These are phyloP conservation scores for Neostapfia colusana DNA, from an alignment of 176 grass and related monocot species.

Conservation along the genomic window DNA sequence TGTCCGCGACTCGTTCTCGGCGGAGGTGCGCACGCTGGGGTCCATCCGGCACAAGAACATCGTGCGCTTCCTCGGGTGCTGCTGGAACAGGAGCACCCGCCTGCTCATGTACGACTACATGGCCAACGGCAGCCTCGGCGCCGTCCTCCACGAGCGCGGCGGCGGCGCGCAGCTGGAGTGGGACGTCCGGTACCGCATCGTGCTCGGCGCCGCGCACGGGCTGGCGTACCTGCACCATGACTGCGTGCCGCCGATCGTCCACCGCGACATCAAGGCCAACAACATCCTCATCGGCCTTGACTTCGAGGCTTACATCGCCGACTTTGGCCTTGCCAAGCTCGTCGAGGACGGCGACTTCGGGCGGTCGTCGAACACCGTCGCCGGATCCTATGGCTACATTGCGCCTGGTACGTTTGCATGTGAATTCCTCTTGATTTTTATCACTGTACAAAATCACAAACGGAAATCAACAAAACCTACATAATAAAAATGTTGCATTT, in stretches of 20 bases:
- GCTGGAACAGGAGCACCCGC: constrained; percentile 87
- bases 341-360: constrained; percentile 83
- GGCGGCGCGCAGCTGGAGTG: constrained; percentile 76
- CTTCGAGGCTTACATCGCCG: constrained; percentile 94
- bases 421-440: no score
- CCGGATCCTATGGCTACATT: constrained; percentile 96
- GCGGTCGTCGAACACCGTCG: constrained; percentile 80
- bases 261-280: constrained; percentile 96
- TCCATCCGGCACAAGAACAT: constrained; percentile 99
- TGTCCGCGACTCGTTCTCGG: constrained; percentile 86
- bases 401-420: constrained; percentile 58
- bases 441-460: neutral
- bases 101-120: constrained; percentile 99
- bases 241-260: constrained; percentile 85
- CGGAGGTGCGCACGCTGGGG: constrained; percentile 85
- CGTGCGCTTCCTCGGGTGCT: constrained; percentile 86
- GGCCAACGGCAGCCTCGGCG: constrained; percentile 92
- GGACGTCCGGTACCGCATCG: constrained; percentile 80
- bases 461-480: no score
- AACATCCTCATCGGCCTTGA: constrained; percentile 94
- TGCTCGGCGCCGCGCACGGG: constrained; percentile 86
- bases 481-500: no score
- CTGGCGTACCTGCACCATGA: constrained; percentile 92
- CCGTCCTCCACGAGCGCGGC: constrained; percentile 77
- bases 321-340: constrained; percentile 95